Evolutionary conservation across 176 grass and related monocot species (phyloP).

Genomic region (Dactylis glomerata): DNA sequence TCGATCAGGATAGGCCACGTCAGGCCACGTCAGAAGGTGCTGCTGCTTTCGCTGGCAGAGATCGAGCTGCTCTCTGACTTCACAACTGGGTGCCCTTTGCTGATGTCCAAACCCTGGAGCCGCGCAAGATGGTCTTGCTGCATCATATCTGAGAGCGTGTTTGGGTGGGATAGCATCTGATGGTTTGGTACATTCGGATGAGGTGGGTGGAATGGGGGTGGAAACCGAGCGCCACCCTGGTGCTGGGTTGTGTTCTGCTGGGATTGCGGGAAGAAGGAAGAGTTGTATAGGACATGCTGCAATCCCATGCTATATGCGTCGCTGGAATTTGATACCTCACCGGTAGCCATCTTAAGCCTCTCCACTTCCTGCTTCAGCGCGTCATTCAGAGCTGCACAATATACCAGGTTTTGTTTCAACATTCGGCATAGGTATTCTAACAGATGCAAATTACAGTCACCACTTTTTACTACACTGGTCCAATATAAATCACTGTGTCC

Average conservation of each 20-base stretch:
- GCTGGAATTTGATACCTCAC: constrained; percentile 61
- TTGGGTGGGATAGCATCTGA: constrained; percentile 53
- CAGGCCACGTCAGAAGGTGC: constrained; percentile 73
- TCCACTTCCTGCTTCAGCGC: constrained; percentile 94
- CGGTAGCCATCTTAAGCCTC: constrained; percentile 85
- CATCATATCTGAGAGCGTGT: constrained; percentile 70
- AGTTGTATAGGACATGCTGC: constrained; percentile 69
- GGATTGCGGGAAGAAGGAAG: constrained; percentile 64
- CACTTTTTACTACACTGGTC: neutral
- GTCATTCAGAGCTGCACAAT: constrained; percentile 87
- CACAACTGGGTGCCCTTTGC: constrained; percentile 65
- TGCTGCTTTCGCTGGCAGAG: constrained; percentile 84
- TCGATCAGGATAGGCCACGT: constrained; percentile 41
- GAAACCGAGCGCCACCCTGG: constrained; percentile 43
- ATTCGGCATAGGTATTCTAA: neutral
- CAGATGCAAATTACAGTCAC: constrained; percentile 9
- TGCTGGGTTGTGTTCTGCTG: constrained; percentile 59
- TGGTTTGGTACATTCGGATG: constrained; percentile 54
- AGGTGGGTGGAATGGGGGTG: constrained; percentile 54
- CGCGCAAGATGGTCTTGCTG: constrained; percentile 69
- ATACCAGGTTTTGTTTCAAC: constrained; percentile 6
- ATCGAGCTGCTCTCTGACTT: constrained; percentile 87
- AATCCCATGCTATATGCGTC: constrained; percentile 74
- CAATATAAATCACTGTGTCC: neutral
- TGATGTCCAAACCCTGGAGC: constrained; percentile 80